These are phyloP conservation scores for Russula lepida DNA, from an alignment of 768 basidiomycete species.

Conservation along the genomic window DNA sequence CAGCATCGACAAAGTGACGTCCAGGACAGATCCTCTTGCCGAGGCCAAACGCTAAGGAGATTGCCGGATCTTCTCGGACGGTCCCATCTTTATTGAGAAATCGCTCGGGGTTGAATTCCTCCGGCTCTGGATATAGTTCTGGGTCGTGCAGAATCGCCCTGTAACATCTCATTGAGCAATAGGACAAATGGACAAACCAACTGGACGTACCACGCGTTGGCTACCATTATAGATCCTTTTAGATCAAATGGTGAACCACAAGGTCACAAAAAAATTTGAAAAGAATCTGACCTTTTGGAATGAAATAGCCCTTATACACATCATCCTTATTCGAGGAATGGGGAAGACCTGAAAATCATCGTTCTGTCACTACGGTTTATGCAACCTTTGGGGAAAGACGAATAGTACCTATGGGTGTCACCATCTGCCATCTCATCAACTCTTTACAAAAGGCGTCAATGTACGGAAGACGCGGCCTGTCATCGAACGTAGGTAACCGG, in stretches of 20 bases:
- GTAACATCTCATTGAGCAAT: background rate
- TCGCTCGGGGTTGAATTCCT: slow-evolving; percentile 17
- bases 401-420: background rate
- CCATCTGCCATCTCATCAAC: background rate
- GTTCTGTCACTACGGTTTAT: background rate
- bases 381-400: background rate
- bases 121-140: slow-evolving; percentile 14
- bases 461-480: slow-evolving; percentile 14
- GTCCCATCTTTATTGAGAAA: slow-evolving; percentile 13
- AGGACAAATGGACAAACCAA: background rate
- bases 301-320: slow-evolving; percentile 6
- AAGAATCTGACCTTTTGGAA: slow-evolving; percentile 5
- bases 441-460: background rate
- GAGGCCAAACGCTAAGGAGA: slow-evolving; percentile 1
- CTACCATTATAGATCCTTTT: slow-evolving; percentile 4
- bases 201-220: slow-evolving; percentile 6
- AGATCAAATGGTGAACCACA: background rate
- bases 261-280: background rate
- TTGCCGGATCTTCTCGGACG: slow-evolving; percentile 6
- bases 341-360: background rate
- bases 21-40: slow-evolving; percentile 22
- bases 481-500: slow-evolving; percentile 26
- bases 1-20: slow-evolving; percentile 20
- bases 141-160: slow-evolving; percentile 16
- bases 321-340: slow-evolving; percentile 2